Conservation (phyloP, 306 rosid genomes). For the Lupinus albus region DNA sequence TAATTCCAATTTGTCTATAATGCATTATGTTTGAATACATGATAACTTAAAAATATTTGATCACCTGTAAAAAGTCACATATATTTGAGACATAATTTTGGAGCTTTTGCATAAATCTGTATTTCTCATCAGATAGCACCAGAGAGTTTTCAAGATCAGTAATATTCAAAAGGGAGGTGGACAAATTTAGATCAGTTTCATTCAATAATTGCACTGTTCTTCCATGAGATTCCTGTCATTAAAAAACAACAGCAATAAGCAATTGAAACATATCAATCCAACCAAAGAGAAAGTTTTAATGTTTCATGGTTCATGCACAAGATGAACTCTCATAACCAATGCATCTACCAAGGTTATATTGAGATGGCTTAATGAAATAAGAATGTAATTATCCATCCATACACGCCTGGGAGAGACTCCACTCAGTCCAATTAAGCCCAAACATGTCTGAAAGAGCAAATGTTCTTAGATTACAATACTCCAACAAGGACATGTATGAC, state of each 20-base stretch:
- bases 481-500: background rate
- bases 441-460: background rate
- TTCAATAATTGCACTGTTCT: conserved; percentile 61
- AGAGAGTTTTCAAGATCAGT: conserved; percentile 74
- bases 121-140: conserved; percentile 78
- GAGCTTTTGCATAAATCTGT: conserved; percentile 83
- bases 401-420: conserved; percentile 3
- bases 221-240: conserved; percentile 77
- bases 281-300: background rate
- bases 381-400: conserved; percentile 23
- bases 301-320: conserved; percentile 20
- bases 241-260: background rate
- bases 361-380: conserved; percentile 1
- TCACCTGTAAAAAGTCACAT: conserved; percentile 91
- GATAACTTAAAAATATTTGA: conserved; percentile 30
- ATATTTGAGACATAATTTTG: conserved; percentile 69
- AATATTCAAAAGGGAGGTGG: conserved; percentile 75
- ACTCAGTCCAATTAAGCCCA: conserved; percentile 11
- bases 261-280: conserved; percentile 26
- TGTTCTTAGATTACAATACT: background rate
- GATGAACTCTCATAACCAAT: conserved; percentile 25
- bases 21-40: conserved; percentile 16
- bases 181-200: conserved; percentile 71
- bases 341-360: conserved; percentile 1
- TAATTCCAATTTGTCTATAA: conserved; percentile 8